phyloP scores from a whole-genome alignment of 345 rosid genomes.

The Populus simonii region DNA sequence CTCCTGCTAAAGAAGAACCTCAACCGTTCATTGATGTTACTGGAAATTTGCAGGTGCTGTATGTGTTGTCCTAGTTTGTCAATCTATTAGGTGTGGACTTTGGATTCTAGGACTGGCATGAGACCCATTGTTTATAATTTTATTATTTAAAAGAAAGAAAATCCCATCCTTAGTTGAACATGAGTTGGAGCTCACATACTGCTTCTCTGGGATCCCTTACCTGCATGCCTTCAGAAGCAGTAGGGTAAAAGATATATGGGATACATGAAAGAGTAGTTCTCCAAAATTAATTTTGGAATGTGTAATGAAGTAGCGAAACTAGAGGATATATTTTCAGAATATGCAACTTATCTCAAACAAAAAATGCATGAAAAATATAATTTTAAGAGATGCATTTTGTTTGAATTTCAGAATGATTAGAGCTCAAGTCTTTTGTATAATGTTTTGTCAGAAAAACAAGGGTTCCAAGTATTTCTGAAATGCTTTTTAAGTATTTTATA shows the following conservation, averaged over 20 bases:
- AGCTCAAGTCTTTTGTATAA: background rate
- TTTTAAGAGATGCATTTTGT: background rate
- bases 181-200: background rate
- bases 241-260: background rate
- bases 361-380: background rate
- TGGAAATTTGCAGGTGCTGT: constrained; percentile 81
- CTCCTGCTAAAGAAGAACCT: constrained; percentile 77
- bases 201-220: background rate
- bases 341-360: background rate
- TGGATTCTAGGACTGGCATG: background rate
- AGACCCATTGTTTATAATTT: background rate
- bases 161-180: background rate
- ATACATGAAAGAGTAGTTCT: background rate
- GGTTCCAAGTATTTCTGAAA: background rate
- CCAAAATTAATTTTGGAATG: background rate
- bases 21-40: constrained; percentile 88
- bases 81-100: background rate
- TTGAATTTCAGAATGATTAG: background rate
- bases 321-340: background rate
- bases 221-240: constrained; percentile 1
- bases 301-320: background rate
- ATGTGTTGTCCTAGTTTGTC: background rate
- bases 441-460: background rate
- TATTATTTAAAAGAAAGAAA: background rate
- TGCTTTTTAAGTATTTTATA: background rate